phyloP scores from a whole-genome alignment of 129 eudicot species.

The Rutidosis leptorrhynchoides region DNA sequence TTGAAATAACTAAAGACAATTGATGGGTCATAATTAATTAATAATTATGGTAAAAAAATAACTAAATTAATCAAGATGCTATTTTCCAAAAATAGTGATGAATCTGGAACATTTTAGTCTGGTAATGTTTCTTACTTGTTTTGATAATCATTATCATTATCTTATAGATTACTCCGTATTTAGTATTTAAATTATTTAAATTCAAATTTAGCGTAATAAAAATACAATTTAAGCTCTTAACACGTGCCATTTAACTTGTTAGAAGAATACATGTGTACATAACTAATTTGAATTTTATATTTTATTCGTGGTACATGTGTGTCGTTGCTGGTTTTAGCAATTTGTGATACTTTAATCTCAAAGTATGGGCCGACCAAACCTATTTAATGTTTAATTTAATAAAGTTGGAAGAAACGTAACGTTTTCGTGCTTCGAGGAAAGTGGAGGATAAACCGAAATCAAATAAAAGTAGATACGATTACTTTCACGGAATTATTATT shows the following conservation, averaged over 20 bases:
- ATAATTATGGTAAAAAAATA: no score
- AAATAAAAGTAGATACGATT: not conserved
- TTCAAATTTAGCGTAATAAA: no score
- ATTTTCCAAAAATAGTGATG: not conserved
- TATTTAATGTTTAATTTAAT: no score
- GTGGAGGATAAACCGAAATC: slow-evolving; percentile 9
- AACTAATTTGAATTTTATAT: not conserved
- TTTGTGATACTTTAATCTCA: not conserved
- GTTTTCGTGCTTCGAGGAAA: slow-evolving; percentile 4
- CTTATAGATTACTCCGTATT: no score
- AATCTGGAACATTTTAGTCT: not conserved
- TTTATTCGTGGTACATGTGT: not conserved
- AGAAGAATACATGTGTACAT: not conserved
- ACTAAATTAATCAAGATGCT: not conserved
- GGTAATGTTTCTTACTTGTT: not conserved
- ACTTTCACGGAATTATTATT: not conserved
- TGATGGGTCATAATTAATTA: no score
- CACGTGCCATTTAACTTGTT: not conserved
- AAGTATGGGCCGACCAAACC: not conserved
- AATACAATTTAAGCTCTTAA: no score
- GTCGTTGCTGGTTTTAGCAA: not conserved
- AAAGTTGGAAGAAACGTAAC: slow-evolving; percentile 30
- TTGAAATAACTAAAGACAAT: no score
- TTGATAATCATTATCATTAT: not conserved
- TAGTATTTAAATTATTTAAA: no score